A percentile compares a stretch with the other conserved stretches of the same genome.
Evolutionary conservation across 2,329 filamentous ascomycete genomes (phyloP).

Genomic region (Rhinocladiella similis): DNA sequence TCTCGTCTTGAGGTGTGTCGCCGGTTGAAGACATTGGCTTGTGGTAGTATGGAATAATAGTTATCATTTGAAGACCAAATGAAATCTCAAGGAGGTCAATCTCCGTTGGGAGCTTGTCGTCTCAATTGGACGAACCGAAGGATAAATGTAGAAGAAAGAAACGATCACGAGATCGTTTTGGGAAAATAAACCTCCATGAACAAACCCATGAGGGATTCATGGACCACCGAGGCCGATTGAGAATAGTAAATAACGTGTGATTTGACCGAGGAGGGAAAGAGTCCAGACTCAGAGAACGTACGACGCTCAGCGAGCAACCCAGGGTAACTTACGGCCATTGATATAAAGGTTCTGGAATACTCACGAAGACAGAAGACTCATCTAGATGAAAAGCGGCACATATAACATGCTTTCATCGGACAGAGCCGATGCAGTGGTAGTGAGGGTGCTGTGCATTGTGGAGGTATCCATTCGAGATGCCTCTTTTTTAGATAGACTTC

Average conservation of each 20-base stretch:
- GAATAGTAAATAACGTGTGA: too few species aligned
- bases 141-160: neutral
- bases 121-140: neutral
- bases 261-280: neutral
- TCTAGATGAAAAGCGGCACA: neutral
- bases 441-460: neutral
- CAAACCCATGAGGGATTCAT: neutral
- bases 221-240: neutral
- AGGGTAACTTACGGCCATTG: neutral
- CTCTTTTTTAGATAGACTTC: neutral
- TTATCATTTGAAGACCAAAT: neutral
- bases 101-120: neutral
- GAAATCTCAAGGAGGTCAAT: neutral
- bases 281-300: neutral
- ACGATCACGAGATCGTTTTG: neutral
- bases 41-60: neutral
- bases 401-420: neutral
- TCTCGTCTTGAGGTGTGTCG: conserved; percentile 12
- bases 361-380: neutral
- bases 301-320: neutral
- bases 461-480: neutral
- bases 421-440: neutral
- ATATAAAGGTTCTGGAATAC: neutral
- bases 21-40: conserved; percentile 22
- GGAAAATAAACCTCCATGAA: neutral